Evolutionary conservation across 495 filamentous ascomycete genomes (phyloP), one percentile per base, ranked within the genome.

Genomic region (Cenococcum geophilum): DNA sequence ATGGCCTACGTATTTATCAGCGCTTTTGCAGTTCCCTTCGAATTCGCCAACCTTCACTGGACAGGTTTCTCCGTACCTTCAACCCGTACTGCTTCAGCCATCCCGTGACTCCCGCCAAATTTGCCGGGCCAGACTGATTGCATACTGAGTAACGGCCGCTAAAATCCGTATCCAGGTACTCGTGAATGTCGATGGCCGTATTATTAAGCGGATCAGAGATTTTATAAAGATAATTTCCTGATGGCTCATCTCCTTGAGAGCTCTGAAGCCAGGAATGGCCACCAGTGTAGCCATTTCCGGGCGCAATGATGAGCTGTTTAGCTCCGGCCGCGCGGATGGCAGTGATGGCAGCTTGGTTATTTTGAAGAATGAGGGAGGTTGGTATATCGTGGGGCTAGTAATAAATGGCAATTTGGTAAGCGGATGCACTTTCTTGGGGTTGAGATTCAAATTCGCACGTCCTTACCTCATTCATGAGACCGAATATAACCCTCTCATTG

Each of bases 321-420:
- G 79, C 78, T 5, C 72, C 73, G 0, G 73, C 61, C 3, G 65
- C 69, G 9, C 79, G 76, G 65, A 82, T 80, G 11, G 71, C 74
- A 59, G 76, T 72, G 64, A 80, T 71, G n/a, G 78, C 78, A 22
- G 76, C 76, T 62, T 82, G 79, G 64, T 79, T 75, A 63, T 79
- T 79, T 37, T 71, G 63, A 4, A 80, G 65, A 16, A 80, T 70
- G 1, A 80, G 73, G 25, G 67, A 66, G 16, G 73, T 76, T 21
- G 73, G 65, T 76, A 82, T 78, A 55, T 80, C 77, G 67, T 82
- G 79, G 35, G 78, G 78, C 69, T 82, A 73, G 75, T 76, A 52
- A 21, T 53, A 63, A 11, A 63, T 63, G 56, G 80, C 78, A 57
- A 77, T 78, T 62, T 78, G 76, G 65, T 82, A 6, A 32, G 27